Conservation (phyloP, 176 grass and related monocot genomes). For the Sorghum bicolor region DNA sequence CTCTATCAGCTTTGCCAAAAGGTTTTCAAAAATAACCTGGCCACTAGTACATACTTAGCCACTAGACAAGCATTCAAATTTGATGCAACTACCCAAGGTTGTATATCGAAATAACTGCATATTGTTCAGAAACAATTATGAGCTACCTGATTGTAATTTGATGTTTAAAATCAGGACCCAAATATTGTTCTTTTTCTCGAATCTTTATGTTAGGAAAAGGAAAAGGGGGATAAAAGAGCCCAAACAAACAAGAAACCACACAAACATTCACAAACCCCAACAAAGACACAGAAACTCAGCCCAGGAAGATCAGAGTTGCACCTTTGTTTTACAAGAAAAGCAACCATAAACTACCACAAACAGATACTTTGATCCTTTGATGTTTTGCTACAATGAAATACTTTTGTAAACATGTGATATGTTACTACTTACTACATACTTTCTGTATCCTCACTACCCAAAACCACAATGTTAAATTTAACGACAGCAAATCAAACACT, state of each 20-base stretch:
- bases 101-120: not conserved
- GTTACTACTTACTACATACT: too few species aligned
- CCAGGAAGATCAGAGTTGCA: not conserved
- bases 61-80: not conserved
- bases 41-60: not conserved
- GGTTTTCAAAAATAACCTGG: not conserved
- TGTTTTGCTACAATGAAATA: not conserved
- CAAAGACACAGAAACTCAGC: not conserved
- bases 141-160: not conserved
- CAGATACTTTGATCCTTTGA: not conserved
- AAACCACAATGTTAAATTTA: not conserved
- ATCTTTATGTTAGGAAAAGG: not conserved
- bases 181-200: not conserved
- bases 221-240: not conserved
- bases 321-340: not conserved
- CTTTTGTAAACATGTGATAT: not conserved
- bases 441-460: not conserved
- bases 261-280: not conserved
- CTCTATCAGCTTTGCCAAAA: conserved; percentile 1
- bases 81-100: not conserved
- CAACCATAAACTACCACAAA: not conserved
- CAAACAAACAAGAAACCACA: not conserved
- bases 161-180: not conserved
- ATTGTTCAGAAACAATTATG: not conserved
- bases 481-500: not conserved